Evolutionary conservation across 192 early-diverging fungal species (phyloP).

Genomic region (Backusella parvicylindrica): DNA sequence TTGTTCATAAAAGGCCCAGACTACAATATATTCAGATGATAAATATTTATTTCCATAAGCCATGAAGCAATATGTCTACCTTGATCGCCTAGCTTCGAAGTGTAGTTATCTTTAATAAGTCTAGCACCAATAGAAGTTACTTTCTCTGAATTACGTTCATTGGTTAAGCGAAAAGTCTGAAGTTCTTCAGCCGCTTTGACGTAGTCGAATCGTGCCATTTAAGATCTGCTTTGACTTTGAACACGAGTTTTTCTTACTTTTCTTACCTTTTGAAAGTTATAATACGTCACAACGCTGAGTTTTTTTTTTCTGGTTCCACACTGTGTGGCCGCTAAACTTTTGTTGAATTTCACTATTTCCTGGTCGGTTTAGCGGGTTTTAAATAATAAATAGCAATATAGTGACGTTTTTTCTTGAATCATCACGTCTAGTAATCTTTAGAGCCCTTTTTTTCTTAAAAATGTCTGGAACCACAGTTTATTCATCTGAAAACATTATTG

Average conservation of each 20-base stretch:
- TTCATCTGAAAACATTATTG: no score
- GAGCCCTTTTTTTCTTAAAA: no score
- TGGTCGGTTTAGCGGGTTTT: no score
- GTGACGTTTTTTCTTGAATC: no score
- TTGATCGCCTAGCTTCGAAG: slow-evolving; percentile 27
- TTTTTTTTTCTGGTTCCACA: neutral
- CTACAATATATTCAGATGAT: slow-evolving; percentile 29
- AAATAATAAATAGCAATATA: no score
- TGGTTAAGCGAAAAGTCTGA: slow-evolving; percentile 18
- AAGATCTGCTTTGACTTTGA: neutral
- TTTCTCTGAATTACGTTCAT: slow-evolving; percentile 23
- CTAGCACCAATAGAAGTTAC: slow-evolving; percentile 23
- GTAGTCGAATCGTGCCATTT: slow-evolving; percentile 25
- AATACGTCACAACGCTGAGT: neutral
- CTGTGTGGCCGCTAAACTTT: neutral
- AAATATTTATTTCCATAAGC: neutral
- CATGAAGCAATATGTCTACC: neutral
- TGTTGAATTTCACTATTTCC: neutral
- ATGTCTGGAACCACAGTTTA: no score
- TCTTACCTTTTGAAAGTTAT: neutral
- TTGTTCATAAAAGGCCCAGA: slow-evolving; percentile 82
- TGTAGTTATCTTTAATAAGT: slow-evolving; percentile 19
- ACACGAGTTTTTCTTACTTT: neutral
- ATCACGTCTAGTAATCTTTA: no score
- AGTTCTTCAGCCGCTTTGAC: slow-evolving; percentile 18